These are phyloP conservation scores for Wickerhamomyces rabaulensis DNA, from an alignment of 805 yeast genomes.

Conservation along the genomic window DNA sequence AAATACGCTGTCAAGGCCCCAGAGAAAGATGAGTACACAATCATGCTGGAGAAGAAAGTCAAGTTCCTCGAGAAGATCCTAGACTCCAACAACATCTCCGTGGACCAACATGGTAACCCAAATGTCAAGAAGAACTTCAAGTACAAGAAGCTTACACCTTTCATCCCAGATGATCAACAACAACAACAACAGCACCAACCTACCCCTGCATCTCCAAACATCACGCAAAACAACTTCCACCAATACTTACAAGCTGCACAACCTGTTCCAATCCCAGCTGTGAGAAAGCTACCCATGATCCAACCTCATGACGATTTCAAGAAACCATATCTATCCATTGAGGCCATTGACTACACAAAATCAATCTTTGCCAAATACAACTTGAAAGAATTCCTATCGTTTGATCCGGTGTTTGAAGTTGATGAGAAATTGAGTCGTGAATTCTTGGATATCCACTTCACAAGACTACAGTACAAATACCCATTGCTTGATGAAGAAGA, in stretches of 20 bases:
- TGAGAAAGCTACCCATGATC: constrained; percentile 14
- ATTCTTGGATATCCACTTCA: constrained; percentile 49
- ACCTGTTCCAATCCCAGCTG: neutral
- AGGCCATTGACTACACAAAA: constrained; percentile 33
- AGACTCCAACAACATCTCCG: constrained; percentile 25
- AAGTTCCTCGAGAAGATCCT: constrained; percentile 44
- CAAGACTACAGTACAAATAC: constrained; percentile 50
- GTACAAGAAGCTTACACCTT: constrained; percentile 35
- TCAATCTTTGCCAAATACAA: constrained; percentile 43
- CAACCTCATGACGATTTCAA: constrained; percentile 2
- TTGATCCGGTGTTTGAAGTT: constrained; percentile 48
- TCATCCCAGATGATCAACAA: constrained; percentile 15
- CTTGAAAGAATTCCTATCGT: constrained; percentile 37
- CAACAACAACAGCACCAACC: neutral
- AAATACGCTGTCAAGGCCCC: constrained; percentile 43
- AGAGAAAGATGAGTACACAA: constrained; percentile 52
- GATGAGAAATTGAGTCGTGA: constrained; percentile 45
- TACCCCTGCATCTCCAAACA: neutral
- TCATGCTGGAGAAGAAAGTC: constrained; percentile 50
- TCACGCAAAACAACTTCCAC: constrained; percentile 8
- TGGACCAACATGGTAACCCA: constrained; percentile 22
- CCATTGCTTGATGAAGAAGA: constrained; percentile 51
- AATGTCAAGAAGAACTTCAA: constrained; percentile 28
- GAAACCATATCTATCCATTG: constrained; percentile 18
- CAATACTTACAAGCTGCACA: constrained; percentile 4